These are phyloP conservation scores for Chytriomyces confervae DNA, from an alignment of 192 early-diverging fungal species.

Conservation along the genomic window DNA sequence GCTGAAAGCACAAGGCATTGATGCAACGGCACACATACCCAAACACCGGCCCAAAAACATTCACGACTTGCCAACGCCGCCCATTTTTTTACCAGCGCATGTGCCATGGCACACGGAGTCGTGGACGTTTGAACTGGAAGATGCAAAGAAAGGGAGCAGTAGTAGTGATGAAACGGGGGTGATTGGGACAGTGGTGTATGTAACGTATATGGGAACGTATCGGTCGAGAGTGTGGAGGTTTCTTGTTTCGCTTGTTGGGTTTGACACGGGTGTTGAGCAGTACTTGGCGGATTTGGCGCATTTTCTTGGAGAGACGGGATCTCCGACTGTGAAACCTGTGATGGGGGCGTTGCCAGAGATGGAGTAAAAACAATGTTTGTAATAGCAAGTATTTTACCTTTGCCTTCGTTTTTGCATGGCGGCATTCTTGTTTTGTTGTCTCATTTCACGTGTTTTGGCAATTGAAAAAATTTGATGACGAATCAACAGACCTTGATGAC, in stretches of 20 bases:
- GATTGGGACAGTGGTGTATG: constrained; percentile 3
- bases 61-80: constrained; percentile 10
- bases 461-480: neutral
- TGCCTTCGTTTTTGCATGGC: neutral
- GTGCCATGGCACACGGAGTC: constrained; percentile 18
- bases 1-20: constrained; percentile 12
- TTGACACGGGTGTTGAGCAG: constrained; percentile 5
- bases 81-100: constrained; percentile 15
- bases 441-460: neutral
- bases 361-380: neutral
- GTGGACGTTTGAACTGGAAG: constrained; percentile 29
- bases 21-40: constrained; percentile 1
- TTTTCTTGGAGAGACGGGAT: constrained; percentile 17
- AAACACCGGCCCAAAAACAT: constrained; percentile 14
- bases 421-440: neutral
- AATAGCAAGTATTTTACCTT: neutral
- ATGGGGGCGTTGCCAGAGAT: constrained; percentile 16
- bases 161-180: no score
- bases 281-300: constrained; percentile 1
- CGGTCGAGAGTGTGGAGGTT: neutral
- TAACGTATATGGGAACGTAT: constrained; percentile 23
- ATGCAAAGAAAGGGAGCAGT: neutral
- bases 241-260: constrained; percentile 17
- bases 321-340: constrained; percentile 16
- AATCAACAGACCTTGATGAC: no score